phyloP scores from a whole-genome alignment of 768 basidiomycete genomes.

The Russula earlei region DNA sequence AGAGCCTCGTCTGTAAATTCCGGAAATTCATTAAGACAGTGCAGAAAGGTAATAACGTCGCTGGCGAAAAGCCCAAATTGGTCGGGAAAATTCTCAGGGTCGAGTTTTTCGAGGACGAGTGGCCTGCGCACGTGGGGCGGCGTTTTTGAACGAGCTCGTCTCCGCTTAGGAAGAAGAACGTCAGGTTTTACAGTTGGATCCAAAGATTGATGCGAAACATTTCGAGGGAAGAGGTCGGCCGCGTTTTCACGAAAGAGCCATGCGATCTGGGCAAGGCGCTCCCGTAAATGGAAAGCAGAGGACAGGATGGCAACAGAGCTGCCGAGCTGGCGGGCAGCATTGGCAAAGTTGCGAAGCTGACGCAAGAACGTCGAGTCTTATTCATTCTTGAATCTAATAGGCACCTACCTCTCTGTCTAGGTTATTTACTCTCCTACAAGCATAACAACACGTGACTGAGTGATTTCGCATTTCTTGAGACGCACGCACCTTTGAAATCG shows the following conservation, averaged over 20 bases:
- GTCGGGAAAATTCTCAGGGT: conserved; percentile 56
- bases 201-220: conserved; percentile 37
- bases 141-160: conserved; percentile 27
- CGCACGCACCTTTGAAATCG: conserved; percentile 48
- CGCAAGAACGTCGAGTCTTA: neutral
- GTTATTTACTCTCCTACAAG: conserved; percentile 43
- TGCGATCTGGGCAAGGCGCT: conserved; percentile 56
- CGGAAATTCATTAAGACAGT: conserved; percentile 69
- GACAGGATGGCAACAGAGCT: conserved; percentile 71
- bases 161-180: conserved; percentile 26
- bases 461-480: neutral
- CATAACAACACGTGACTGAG: conserved; percentile 4
- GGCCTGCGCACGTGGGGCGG: conserved; percentile 44
- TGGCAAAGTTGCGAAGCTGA: conserved; percentile 69
- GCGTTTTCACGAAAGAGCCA: conserved; percentile 70
- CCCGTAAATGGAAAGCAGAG: conserved; percentile 61
- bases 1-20: conserved; percentile 68
- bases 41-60: conserved; percentile 60
- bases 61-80: conserved; percentile 53
- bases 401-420: conserved; percentile 52
- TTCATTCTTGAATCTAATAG: neutral
- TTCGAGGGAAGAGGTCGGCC: conserved; percentile 65
- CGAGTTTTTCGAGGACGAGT: conserved; percentile 45
- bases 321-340: conserved; percentile 66
- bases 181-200: conserved; percentile 32